Evolutionary conservation across 768 basidiomycete genomes (phyloP).

Genomic region (Russula dissimulans): DNA sequence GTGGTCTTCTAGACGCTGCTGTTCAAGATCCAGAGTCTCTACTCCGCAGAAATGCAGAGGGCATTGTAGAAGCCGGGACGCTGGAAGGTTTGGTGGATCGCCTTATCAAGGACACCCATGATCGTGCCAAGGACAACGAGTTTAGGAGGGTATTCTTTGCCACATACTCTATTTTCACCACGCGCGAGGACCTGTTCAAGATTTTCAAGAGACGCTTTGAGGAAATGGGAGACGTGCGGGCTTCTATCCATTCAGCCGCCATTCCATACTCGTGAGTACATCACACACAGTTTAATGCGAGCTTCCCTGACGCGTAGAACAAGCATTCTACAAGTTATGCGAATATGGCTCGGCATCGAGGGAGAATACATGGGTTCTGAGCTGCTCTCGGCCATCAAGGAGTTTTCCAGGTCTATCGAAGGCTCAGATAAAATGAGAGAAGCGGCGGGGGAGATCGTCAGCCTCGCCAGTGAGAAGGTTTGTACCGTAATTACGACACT

Average conservation of each 20-base stretch:
- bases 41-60: constrained; percentile 17
- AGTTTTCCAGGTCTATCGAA: background rate
- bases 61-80: constrained; percentile 32
- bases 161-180: constrained; percentile 36
- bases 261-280: constrained; percentile 12
- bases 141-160: constrained; percentile 35
- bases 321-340: constrained; percentile 9
- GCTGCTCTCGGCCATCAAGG: constrained; percentile 21
- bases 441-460: background rate
- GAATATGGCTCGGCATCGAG: constrained; percentile 7
- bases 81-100: constrained; percentile 36
- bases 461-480: constrained; percentile 9
- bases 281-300: too few relatives aligned
- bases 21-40: constrained; percentile 4
- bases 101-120: constrained; percentile 25
- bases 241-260: background rate
- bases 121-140: constrained; percentile 27
- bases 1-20: constrained; percentile 4
- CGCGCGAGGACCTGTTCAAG: constrained; percentile 32
- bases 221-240: constrained; percentile 20
- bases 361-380: constrained; percentile 20
- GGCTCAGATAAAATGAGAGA: constrained; percentile 8
- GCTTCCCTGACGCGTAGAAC: background rate
- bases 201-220: constrained; percentile 33
- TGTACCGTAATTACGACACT: background rate